Evolutionary conservation across 2,329 filamentous ascomycete species (phyloP), one percentile per base, ranked within the genome.

Genomic region (Ilyonectria sp.): DNA sequence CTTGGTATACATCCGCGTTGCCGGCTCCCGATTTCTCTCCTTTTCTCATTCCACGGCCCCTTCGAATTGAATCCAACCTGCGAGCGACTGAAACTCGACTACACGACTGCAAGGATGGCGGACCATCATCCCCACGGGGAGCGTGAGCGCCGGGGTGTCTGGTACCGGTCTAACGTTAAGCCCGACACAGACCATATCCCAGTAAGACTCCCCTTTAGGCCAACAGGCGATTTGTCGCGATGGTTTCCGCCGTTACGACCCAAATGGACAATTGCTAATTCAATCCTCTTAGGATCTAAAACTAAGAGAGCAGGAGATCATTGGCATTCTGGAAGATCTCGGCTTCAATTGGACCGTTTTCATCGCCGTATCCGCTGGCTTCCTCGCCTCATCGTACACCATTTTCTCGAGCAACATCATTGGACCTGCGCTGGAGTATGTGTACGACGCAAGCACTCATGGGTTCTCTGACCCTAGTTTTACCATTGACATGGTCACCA

Each of bases 381-480:
- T 78, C 62, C 64, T 79, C 11, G 74, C 77, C 3, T 75, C 76
- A 2, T 77, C 76, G 15, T 79, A 75, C 63, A 75, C 74, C 58
- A 59, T 79, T 2, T 76, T 79, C 63, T 69, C 76, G 17, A 76
- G 69, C 6, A 78, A 76, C 50, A 69, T 78, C 46, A 73, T 78
- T 52, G 71, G 65, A 19, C 74, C 76, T 6, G 72, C 74, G 9
- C 59, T 78, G 17, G 68, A 66, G 19, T 79, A 72, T 46, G 69
- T 78, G 17, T 78, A 78, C 62, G 68, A 43, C 69, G 3, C 62
- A 65, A 5, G 35, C 31, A 55, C 50, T 17, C 55, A 72, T 56
- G 44, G 65, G 33, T n/a, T 31, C 21, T 8, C 29, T 17, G 40
- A 50, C 11, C 43, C 56, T 11, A 63, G 65, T 11, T 40, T 73